These are phyloP conservation scores for Priceomyces melissophilus DNA, from an alignment of 805 yeast species.

Conservation along the genomic window DNA sequence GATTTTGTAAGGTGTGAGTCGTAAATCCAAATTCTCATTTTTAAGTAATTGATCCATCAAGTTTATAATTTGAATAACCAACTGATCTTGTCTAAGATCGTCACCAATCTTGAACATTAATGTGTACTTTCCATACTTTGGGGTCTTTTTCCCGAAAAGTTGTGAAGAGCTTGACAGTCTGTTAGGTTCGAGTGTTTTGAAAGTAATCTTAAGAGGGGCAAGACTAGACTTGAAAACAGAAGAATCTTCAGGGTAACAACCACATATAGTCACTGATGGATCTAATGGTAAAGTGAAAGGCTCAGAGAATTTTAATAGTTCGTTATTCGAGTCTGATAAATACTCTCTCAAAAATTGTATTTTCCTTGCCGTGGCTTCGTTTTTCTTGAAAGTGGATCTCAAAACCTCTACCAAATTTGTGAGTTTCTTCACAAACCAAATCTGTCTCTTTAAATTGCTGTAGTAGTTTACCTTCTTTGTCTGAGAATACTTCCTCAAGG, in stretches of 20 bases:
- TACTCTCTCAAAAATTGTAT: constrained; percentile 62
- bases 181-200: constrained; percentile 49
- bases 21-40: constrained; percentile 86
- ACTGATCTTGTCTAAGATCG: constrained; percentile 92
- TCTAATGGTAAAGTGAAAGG: constrained; percentile 78
- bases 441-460: constrained; percentile 53
- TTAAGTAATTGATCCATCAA: constrained; percentile 85
- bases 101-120: constrained; percentile 95
- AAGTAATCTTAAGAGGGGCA: constrained; percentile 80
- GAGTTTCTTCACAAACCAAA: constrained; percentile 62
- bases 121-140: constrained; percentile 53
- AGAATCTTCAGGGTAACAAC: constrained; percentile 74
- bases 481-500: constrained; percentile 25
- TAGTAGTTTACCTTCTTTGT: constrained; percentile 30
- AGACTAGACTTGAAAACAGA: constrained; percentile 88
- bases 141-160: constrained; percentile 30
- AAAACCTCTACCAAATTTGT: constrained; percentile 63
- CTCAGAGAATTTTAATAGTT: constrained; percentile 40
- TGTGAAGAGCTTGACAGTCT: constrained; percentile 21
- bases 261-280: constrained; percentile 70
- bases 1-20: constrained; percentile 83
- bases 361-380: constrained; percentile 77
- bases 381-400: constrained; percentile 47
- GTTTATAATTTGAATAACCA: constrained; percentile 89
- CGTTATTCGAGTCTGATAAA: constrained; percentile 46